Percentiles rank a stretch among this genome's conserved stretches.
Conservation (phyloP, 2,329 filamentous ascomycete species). For the Magnaporthales sp. region DNA sequence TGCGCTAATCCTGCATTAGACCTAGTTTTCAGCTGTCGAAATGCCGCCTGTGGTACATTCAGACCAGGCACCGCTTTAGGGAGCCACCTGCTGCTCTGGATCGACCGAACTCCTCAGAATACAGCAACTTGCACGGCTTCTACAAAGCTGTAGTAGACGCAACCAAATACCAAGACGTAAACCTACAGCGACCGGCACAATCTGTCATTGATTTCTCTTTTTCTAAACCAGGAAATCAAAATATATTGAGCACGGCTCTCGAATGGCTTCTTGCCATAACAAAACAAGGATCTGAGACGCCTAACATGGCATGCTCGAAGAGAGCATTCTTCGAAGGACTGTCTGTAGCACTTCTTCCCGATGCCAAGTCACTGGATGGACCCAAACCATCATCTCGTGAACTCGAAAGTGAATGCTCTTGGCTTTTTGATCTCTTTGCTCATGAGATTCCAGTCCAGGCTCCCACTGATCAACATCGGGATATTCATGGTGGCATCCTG, state of each 20-base stretch:
- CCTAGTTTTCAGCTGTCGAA: neutral
- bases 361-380: neutral
- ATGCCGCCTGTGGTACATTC: neutral
- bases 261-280: neutral
- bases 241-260: neutral
- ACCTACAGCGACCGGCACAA: neutral
- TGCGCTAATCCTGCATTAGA: neutral
- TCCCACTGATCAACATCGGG: neutral
- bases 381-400: neutral
- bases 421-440: neutral
- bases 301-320: neutral
- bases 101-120: neutral
- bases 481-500: too few relatives aligned
- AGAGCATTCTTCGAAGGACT: neutral
- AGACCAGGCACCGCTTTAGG: neutral
- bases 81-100: neutral
- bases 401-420: neutral
- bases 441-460: neutral
- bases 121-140: neutral
- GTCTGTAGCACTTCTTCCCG: neutral
- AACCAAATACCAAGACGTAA: neutral
- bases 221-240: neutral
- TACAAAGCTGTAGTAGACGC: neutral
- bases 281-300: neutral
- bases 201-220: neutral